Evolutionary conservation across 116 monocot genomes (phyloP).

Genomic region (Papilionanthe hybrid): DNA sequence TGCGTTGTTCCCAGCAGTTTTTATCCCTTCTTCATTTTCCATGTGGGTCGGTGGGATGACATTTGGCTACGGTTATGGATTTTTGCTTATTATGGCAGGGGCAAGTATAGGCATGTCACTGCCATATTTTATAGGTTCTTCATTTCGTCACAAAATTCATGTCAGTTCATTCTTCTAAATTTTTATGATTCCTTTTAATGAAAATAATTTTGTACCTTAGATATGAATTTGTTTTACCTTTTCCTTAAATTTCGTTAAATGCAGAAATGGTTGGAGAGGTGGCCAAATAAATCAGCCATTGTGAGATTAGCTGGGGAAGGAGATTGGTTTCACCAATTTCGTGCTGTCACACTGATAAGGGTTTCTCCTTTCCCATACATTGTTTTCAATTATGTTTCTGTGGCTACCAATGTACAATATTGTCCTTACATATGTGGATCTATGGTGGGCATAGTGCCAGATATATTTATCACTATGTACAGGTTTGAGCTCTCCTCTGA

Average conservation of each 20-base stretch:
- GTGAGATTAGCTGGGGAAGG: slow-evolving; percentile 58
- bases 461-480: slow-evolving; percentile 52
- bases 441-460: slow-evolving; percentile 44
- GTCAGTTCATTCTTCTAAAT: slow-evolving; percentile 25
- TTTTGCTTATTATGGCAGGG: slow-evolving; percentile 39
- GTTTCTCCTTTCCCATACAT: slow-evolving; percentile 62
- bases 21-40: slow-evolving; percentile 50
- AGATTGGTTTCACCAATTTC: slow-evolving; percentile 62
- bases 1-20: slow-evolving; percentile 34
- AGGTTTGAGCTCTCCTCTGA: slow-evolving; percentile 18
- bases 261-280: slow-evolving; percentile 54
- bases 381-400: slow-evolving; percentile 58
- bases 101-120: slow-evolving; percentile 52
- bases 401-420: slow-evolving; percentile 55
- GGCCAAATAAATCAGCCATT: slow-evolving; percentile 53
- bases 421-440: slow-evolving; percentile 47
- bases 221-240: neutral
- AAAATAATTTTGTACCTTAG: neutral
- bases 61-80: slow-evolving; percentile 54
- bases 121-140: slow-evolving; percentile 53
- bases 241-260: slow-evolving; percentile 9
- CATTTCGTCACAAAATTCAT: slow-evolving; percentile 39
- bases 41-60: slow-evolving; percentile 62
- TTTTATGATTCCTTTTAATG: neutral
- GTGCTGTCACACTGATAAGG: slow-evolving; percentile 46